Evolutionary conservation across 179 eudicot species (phyloP).

Genomic region (Actinidia polygama): DNA sequence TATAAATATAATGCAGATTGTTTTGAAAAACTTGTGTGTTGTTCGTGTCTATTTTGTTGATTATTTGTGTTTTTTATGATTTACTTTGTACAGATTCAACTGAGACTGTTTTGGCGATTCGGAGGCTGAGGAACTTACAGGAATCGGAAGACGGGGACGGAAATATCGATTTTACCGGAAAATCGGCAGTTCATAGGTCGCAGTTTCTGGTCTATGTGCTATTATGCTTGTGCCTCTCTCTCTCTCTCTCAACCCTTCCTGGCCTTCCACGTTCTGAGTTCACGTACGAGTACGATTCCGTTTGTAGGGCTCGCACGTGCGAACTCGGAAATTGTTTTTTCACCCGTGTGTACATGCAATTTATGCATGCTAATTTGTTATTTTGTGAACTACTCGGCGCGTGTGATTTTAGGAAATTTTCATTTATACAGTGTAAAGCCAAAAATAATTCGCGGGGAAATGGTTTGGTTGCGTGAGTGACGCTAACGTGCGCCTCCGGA

Average conservation of each 20-base stretch:
- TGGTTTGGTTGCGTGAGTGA: not conserved
- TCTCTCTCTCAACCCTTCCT: no score
- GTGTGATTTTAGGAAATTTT: slow-evolving; percentile 16
- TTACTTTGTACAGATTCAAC: slow-evolving; percentile 36
- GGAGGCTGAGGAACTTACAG: slow-evolving; percentile 69
- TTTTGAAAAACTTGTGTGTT: not conserved
- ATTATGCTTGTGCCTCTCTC: not conserved
- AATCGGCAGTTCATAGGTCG: not conserved
- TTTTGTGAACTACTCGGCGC: not conserved
- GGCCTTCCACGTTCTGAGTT: not conserved
- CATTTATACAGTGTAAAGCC: no score
- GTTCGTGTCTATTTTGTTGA: not conserved
- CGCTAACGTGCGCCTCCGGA: not conserved
- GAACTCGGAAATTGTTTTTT: not conserved
- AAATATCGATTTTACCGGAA: slow-evolving; percentile 28
- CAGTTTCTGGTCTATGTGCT: not conserved
- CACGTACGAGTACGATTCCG: not conserved
- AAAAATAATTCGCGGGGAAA: not conserved
- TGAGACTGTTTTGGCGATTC: slow-evolving; percentile 52
- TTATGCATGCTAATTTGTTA: slow-evolving; percentile 12
- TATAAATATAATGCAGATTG: slow-evolving; percentile 39
- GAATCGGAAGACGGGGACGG: slow-evolving; percentile 36
- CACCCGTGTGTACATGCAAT: slow-evolving; percentile 14
- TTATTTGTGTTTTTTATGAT: not conserved
- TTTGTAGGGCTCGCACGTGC: slow-evolving; percentile 22